Evolutionary conservation across 2,329 filamentous ascomycete species (phyloP), one percentile per base, ranked within the genome.

Genomic region (Pseudogymnoascus sp.): DNA sequence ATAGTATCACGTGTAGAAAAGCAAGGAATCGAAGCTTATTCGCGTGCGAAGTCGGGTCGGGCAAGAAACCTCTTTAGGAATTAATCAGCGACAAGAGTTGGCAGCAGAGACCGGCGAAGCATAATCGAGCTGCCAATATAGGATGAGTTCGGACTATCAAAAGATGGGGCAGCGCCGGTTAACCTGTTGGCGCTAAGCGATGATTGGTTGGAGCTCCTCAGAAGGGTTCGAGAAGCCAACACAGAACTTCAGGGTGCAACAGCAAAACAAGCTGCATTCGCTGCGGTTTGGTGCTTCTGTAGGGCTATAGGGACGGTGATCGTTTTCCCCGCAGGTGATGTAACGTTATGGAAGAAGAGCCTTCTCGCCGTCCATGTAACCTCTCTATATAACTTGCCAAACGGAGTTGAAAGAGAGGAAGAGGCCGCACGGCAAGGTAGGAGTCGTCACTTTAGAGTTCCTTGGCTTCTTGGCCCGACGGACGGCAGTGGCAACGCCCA

Each of bases 161-260:
- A 45, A 45, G 41, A 45, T 45, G 41, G 41, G 41, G 41, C 41
- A 14, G 41, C 41, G 18, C 41, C 12, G 6, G 41, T 25, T 45
- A n/a, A 45, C 12, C 41, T 45, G 21, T 45, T 45, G 41, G 41
- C 41, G 41, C 41, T 45, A 45, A 23, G 12, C 41, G 12, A 45
- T 45, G 21, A 25, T 25, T 45, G 41, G 41, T 45, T 45, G 41
- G 41, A 25, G 41, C 21, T 45, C 6, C 41, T 45, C 12, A 3
- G 41, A 45, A 23, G 41, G 41, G 41, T 45, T 45, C 41, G 41
- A 45, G 41, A 45, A 45, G 41, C 41, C 41, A 45, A 45, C 41
- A 45, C 21, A 8, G 41, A 45, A 45, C 41, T 8, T 25, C 21
- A 45, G 41, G 12, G 12, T 45, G 41, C 41, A 45, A 25, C 41